Conservation (phyloP, 2,329 filamentous ascomycete species). For the Microdochium bolleyi region DNA sequence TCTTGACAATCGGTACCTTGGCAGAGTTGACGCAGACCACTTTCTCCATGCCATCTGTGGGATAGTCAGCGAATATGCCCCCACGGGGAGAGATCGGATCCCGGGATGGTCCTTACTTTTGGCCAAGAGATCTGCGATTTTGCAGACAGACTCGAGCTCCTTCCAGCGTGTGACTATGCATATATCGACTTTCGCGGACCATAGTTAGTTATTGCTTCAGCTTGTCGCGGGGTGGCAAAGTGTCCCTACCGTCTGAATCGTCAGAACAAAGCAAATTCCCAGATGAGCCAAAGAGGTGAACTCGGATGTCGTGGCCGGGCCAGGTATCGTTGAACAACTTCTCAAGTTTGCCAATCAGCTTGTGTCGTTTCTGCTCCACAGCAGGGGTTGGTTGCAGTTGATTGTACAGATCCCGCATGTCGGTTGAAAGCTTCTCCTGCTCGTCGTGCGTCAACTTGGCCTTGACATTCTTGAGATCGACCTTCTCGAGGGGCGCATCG, state of each 20-base stretch:
- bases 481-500: constrained; percentile 66
- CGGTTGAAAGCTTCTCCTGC: constrained; percentile 65
- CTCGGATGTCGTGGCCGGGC: constrained; percentile 83
- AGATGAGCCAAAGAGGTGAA: constrained; percentile 95
- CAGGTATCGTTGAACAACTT: constrained; percentile 82
- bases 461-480: constrained; percentile 66
- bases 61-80: background rate
- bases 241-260: constrained; percentile 79
- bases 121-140: constrained; percentile 77
- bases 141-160: constrained; percentile 81
- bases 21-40: constrained; percentile 91
- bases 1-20: constrained; percentile 97
- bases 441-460: constrained; percentile 63
- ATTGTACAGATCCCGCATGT: constrained; percentile 81
- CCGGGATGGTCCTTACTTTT: constrained; percentile 55
- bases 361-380: constrained; percentile 67
- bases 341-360: constrained; percentile 81
- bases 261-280: constrained; percentile 91
- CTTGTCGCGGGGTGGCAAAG: background rate
- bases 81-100: background rate
- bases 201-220: background rate
- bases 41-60: constrained; percentile 87
- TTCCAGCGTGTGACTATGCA: constrained; percentile 92
- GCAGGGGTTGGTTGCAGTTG: constrained; percentile 74
- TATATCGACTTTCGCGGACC: constrained; percentile 66